Evolutionary conservation across 2,329 filamentous ascomycete genomes (phyloP).

Genomic region (Aureobasidium sp.): DNA sequence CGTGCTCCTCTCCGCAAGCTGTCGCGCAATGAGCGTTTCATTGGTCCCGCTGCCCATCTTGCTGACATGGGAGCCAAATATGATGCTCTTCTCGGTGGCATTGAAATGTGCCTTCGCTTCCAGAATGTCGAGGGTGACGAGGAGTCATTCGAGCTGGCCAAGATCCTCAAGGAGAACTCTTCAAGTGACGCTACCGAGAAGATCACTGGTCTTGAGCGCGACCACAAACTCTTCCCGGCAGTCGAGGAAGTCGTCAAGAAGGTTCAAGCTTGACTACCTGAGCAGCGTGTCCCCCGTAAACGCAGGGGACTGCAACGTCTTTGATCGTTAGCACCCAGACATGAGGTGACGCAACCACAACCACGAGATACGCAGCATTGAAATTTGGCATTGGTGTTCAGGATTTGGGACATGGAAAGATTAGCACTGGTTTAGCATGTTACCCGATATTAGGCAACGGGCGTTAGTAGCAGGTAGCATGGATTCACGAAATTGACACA

Average conservation of each 20-base stretch:
- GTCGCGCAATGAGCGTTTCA: constrained; percentile 88
- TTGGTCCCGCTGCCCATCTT: constrained; percentile 82
- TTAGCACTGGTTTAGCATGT: neutral
- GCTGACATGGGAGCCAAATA: constrained; percentile 70
- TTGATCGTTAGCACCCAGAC: neutral
- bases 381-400: constrained; percentile 1
- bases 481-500: constrained; percentile 1
- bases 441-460: neutral
- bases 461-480: constrained; percentile 9
- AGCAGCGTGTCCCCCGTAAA: neutral
- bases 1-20: constrained; percentile 92
- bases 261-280: constrained; percentile 49
- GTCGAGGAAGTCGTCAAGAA: constrained; percentile 72
- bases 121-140: constrained; percentile 89
- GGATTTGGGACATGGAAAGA: neutral
- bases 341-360: neutral
- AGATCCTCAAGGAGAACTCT: constrained; percentile 67
- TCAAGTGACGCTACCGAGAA: constrained; percentile 68
- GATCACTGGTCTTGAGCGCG: constrained; percentile 70
- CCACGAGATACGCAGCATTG: constrained; percentile 9
- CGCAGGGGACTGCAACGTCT: neutral
- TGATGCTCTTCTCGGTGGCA: constrained; percentile 65
- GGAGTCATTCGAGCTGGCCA: constrained; percentile 76
- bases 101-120: constrained; percentile 92
- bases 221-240: constrained; percentile 67